Evolutionary conservation across 1,284 basidiomycete genomes (phyloP).

Genomic region (Cerrena zonata): DNA sequence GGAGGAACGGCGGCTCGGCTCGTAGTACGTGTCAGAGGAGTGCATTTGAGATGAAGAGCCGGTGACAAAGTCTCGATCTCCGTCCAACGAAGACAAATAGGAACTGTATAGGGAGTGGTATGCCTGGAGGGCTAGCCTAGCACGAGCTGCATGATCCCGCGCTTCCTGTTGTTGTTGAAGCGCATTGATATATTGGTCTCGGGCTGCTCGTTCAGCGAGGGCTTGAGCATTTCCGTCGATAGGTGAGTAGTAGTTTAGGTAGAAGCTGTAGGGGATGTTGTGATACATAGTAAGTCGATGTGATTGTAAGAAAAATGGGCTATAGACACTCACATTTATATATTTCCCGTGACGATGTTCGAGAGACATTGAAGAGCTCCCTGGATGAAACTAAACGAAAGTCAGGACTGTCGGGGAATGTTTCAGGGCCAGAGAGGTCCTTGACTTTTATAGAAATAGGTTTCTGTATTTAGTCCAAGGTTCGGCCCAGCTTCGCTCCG

Average conservation of each 20-base stretch:
- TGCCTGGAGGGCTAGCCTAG: conserved; percentile 22
- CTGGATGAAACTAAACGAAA: not conserved
- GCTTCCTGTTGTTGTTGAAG: conserved; percentile 27
- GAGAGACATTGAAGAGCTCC: not conserved
- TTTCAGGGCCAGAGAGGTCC: not conserved
- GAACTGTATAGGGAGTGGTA: conserved; percentile 21
- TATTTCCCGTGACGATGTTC: not conserved
- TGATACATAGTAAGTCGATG: conserved; percentile 5
- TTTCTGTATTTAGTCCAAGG: too few relatives aligned
- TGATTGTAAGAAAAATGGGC: not conserved
- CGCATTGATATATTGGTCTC: conserved; percentile 26
- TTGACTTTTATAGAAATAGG: not conserved
- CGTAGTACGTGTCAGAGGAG: not conserved
- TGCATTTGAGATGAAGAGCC: not conserved
- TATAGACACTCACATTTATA: not conserved
- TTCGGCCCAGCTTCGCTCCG: too few relatives aligned
- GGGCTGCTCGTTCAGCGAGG: conserved; percentile 27
- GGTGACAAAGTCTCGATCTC: conserved; percentile 9
- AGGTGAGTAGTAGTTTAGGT: conserved; percentile 8
- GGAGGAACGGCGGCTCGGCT: too few relatives aligned
- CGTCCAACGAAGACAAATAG: conserved; percentile 20
- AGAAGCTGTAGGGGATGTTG: conserved; percentile 5
- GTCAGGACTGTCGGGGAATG: too few relatives aligned
- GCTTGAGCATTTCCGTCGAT: conserved; percentile 26
- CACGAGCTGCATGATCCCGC: conserved; percentile 26